Evolutionary conservation across 148 eudicot genomes (phyloP).

Genomic region (Spergularia bocconei): DNA sequence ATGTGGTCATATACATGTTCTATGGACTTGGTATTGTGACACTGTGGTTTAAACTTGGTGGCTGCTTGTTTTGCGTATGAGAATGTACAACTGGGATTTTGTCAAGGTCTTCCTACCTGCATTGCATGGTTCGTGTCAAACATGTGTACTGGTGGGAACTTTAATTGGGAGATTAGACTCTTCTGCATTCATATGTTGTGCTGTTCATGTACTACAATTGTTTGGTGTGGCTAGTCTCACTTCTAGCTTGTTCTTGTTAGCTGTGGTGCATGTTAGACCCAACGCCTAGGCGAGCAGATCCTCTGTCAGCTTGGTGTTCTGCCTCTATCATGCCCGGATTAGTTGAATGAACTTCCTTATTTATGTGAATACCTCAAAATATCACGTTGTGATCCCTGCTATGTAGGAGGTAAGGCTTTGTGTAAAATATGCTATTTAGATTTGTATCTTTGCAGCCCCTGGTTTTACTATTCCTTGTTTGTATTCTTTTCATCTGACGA

Average conservation of each 20-base stretch:
- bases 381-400: slow-evolving; percentile 14
- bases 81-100: background rate
- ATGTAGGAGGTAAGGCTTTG: slow-evolving; percentile 1
- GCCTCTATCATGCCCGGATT: slow-evolving; percentile 26
- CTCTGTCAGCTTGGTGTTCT: slow-evolving; percentile 21
- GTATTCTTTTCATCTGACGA: background rate
- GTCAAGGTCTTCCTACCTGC: background rate
- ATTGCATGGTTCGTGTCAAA: background rate
- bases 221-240: slow-evolving; percentile 17
- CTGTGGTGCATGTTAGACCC: slow-evolving; percentile 24
- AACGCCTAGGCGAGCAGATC: slow-evolving; percentile 10
- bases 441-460: background rate
- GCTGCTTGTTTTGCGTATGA: background rate
- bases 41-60: background rate
- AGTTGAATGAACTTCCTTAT: slow-evolving; percentile 21
- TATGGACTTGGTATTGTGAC: background rate
- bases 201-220: background rate
- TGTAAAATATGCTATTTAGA: background rate
- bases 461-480: background rate
- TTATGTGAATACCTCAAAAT: slow-evolving; percentile 19
- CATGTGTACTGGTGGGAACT: background rate
- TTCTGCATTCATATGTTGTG: background rate
- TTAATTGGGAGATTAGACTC: background rate
- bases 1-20: background rate
- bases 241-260: slow-evolving; percentile 30